phyloP scores from a whole-genome alignment of 1,139 yeast species.

The Pichia sp. region DNA sequence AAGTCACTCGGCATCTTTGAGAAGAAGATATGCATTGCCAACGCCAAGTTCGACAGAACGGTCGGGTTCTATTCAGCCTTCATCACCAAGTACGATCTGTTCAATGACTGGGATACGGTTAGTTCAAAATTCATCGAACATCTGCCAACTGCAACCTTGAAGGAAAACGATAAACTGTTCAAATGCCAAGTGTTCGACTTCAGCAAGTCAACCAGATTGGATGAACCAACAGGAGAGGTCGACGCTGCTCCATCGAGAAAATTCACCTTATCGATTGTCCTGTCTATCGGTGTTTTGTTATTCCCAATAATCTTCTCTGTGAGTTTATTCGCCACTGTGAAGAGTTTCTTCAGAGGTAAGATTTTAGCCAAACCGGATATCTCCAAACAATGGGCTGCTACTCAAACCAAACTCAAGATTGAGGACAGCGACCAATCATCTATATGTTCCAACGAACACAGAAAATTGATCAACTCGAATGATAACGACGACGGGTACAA shows the following conservation, averaged over 20 bases:
- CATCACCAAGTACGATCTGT: slow-evolving; percentile 50
- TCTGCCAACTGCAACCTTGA: slow-evolving; percentile 27
- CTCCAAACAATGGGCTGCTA: slow-evolving; percentile 19
- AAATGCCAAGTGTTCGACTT: slow-evolving; percentile 60
- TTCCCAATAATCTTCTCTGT: slow-evolving; percentile 50
- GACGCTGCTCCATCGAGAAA: slow-evolving; percentile 9
- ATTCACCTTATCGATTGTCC: slow-evolving; percentile 10
- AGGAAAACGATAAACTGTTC: slow-evolving; percentile 34
- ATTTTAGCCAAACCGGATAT: slow-evolving; percentile 22
- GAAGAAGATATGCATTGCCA: slow-evolving; percentile 62
- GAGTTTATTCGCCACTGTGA: slow-evolving; percentile 37
- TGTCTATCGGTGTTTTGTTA: slow-evolving; percentile 42
- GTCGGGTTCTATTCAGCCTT: slow-evolving; percentile 55
- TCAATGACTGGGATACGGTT: slow-evolving; percentile 42
- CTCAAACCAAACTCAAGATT: background rate
- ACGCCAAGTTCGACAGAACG: slow-evolving; percentile 69
- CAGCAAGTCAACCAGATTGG: slow-evolving; percentile 25
- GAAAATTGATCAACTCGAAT: background rate
- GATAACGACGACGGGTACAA: slow-evolving; percentile 8
- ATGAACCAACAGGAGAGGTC: background rate
- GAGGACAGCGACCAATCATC: background rate
- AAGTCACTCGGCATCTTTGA: slow-evolving; percentile 59
- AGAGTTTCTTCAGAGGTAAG: slow-evolving; percentile 27
- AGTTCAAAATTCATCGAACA: slow-evolving; percentile 41
- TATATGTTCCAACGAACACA: background rate